Conservation (phyloP, 1,139 yeast genomes). For the Insectozyma bohioensis region DNA sequence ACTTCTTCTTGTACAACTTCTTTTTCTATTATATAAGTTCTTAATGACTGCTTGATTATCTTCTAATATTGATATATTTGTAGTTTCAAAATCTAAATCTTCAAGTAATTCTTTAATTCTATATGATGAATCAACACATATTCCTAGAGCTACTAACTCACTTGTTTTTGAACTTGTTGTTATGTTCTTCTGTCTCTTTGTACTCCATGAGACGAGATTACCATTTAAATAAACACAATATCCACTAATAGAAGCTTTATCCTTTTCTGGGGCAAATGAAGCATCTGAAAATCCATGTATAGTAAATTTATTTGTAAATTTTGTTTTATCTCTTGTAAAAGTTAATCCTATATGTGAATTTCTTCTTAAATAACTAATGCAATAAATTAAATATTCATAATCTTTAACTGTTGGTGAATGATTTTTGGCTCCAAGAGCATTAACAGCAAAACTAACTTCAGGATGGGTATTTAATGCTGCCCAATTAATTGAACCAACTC, state of each 20-base stretch:
- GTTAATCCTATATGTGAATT: not conserved
- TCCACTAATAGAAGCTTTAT: conserved; percentile 4
- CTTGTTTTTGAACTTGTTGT: conserved; percentile 1
- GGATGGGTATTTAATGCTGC: conserved; percentile 5
- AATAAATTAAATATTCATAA: conserved; percentile 1
- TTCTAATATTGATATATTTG: no score
- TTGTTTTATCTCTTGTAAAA: not conserved
- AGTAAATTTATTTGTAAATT: not conserved
- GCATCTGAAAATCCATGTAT: conserved; percentile 7
- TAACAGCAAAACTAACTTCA: conserved; percentile 3
- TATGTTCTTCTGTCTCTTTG: conserved; percentile 4
- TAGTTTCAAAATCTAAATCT: no score
- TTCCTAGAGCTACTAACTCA: no score
- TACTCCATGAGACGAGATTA: conserved; percentile 4
- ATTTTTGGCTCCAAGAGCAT: conserved; percentile 1
- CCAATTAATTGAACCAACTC: conserved; percentile 7
- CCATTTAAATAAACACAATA: conserved; percentile 4
- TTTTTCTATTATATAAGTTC: no score
- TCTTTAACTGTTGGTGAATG: conserved; percentile 2
- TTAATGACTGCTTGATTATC: no score
- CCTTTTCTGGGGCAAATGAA: conserved; percentile 3
- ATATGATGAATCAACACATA: no score
- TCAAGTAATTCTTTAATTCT: no score
- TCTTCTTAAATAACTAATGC: conserved; percentile 1
- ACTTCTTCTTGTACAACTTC: no score